Percentiles rank a stretch among this genome's conserved stretches.
These are phyloP conservation scores for Neopestalotiopsis clavispora DNA, from an alignment of 2,329 filamentous ascomycete species.

Conservation along the genomic window DNA sequence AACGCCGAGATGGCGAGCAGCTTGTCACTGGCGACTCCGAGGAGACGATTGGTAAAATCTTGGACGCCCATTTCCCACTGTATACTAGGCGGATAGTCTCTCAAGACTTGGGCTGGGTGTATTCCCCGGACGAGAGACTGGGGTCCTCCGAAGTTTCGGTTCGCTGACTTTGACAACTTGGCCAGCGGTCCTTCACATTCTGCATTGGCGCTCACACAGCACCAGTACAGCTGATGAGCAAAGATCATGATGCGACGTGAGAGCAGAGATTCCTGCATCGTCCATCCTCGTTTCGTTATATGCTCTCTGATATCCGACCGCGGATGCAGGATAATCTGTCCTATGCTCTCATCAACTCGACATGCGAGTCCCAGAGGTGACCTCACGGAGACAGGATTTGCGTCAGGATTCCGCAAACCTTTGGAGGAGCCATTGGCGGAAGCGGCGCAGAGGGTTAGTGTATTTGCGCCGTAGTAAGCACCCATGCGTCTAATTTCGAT, in stretches of 20 bases:
- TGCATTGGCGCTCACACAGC: slow-evolving; percentile 24
- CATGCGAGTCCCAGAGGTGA: neutral
- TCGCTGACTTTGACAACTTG: slow-evolving; percentile 1
- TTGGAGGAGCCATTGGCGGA: neutral
- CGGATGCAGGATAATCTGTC: too few species aligned
- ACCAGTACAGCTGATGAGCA: slow-evolving; percentile 24
- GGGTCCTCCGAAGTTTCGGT: too few species aligned
- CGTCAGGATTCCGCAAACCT: neutral
- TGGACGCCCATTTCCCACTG: slow-evolving; percentile 23
- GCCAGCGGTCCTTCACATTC: slow-evolving; percentile 20
- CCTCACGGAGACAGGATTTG: too few species aligned
- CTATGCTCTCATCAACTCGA: too few species aligned
- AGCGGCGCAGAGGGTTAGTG: slow-evolving; percentile 7
- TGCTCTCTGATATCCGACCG: slow-evolving; percentile 18
- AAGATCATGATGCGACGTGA: slow-evolving; percentile 27
- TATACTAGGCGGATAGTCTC: slow-evolving; percentile 21
- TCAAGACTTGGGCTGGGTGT: slow-evolving; percentile 21
- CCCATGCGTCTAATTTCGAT: slow-evolving; percentile 3
- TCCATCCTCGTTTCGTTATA: slow-evolving; percentile 26
- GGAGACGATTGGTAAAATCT: slow-evolving; percentile 20
- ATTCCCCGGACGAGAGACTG: slow-evolving; percentile 23
- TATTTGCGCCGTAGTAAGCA: neutral
- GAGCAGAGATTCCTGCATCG: slow-evolving; percentile 25
- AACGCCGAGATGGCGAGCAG: slow-evolving; percentile 27
- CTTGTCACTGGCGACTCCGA: slow-evolving; percentile 25